Conservation (phyloP, 768 basidiomycete species). For the Tephrocybe sp. region DNA sequence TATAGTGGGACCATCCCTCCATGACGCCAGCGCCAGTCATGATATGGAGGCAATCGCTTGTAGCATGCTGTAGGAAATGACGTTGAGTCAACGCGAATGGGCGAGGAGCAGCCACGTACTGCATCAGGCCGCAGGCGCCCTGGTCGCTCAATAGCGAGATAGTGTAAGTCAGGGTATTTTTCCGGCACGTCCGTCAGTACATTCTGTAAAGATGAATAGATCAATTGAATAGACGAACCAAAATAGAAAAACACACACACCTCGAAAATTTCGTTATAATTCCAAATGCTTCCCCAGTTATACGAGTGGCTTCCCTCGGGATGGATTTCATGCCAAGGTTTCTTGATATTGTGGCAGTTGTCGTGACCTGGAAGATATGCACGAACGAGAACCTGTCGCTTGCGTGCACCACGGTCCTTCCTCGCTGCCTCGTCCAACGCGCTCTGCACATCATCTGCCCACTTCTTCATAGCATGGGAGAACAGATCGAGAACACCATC, state of each 20-base stretch:
- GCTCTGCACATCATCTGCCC: conserved; percentile 51
- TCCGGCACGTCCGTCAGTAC: conserved; percentile 31
- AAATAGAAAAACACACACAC: conserved; percentile 29
- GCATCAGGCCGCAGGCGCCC: conserved; percentile 63
- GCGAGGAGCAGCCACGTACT: conserved; percentile 34
- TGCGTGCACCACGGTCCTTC: conserved; percentile 17
- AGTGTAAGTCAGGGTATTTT: conserved; percentile 55
- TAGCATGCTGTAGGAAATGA: conserved; percentile 31
- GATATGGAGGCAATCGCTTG: conserved; percentile 45
- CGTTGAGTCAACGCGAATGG: background rate
- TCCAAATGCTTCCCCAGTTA: conserved; percentile 63
- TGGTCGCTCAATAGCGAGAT: conserved; percentile 59
- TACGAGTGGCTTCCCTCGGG: conserved; percentile 50
- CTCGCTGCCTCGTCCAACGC: conserved; percentile 35
- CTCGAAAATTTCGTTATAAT: conserved; percentile 58
- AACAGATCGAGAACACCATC: conserved; percentile 57
- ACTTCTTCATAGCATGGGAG: conserved; percentile 50
- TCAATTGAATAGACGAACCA: conserved; percentile 1
- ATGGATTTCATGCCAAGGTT: conserved; percentile 45
- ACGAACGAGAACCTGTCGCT: conserved; percentile 50
- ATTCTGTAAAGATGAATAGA: conserved; percentile 30
- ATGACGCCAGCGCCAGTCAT: conserved; percentile 47
- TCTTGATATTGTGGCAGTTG: conserved; percentile 48
- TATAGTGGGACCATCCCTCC: conserved; percentile 50
- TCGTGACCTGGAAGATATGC: conserved; percentile 68